These are phyloP conservation scores for Penicillium cataractarum DNA, from an alignment of 495 filamentous ascomycete species.

Conservation along the genomic window DNA sequence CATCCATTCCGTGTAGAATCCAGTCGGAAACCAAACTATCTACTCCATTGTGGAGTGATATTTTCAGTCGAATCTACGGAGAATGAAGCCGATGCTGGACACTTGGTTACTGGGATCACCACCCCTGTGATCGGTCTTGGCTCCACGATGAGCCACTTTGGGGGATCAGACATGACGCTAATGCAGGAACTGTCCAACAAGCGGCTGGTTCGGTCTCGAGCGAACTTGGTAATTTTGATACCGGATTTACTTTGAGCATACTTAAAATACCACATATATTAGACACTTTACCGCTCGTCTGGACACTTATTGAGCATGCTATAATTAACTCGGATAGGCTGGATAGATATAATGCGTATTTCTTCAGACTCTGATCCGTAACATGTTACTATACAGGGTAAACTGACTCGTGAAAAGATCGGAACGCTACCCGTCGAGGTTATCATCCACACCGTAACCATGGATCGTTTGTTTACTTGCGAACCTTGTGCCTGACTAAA, in stretches of 20 bases:
- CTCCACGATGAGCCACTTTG: constrained; percentile 13
- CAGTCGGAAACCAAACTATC: not conserved
- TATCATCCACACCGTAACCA: constrained; percentile 1
- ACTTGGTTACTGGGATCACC: constrained; percentile 10
- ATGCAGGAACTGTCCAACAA: constrained; percentile 46
- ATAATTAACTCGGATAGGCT: not conserved
- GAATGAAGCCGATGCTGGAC: not conserved
- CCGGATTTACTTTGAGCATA: not conserved
- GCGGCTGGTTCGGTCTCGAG: not conserved
- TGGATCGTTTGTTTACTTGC: not conserved
- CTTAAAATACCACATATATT: not conserved
- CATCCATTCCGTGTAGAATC: not conserved
- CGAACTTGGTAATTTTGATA: not conserved
- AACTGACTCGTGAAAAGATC: not conserved
- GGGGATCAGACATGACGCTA: constrained; percentile 38
- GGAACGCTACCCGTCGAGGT: not conserved
- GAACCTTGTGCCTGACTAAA: constrained; percentile 5
- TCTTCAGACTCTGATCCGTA: not conserved
- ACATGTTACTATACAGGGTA: not conserved
- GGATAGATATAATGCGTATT: not conserved
- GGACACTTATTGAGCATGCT: not conserved
- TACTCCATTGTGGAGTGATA: not conserved
- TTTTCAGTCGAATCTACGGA: not conserved
- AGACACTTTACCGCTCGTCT: not conserved
- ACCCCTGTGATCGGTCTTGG: constrained; percentile 10